These are phyloP conservation scores for Cyanidioschyzon merolae DNA, from an alignment of 23 red algal genomes.

Conservation along the genomic window DNA sequence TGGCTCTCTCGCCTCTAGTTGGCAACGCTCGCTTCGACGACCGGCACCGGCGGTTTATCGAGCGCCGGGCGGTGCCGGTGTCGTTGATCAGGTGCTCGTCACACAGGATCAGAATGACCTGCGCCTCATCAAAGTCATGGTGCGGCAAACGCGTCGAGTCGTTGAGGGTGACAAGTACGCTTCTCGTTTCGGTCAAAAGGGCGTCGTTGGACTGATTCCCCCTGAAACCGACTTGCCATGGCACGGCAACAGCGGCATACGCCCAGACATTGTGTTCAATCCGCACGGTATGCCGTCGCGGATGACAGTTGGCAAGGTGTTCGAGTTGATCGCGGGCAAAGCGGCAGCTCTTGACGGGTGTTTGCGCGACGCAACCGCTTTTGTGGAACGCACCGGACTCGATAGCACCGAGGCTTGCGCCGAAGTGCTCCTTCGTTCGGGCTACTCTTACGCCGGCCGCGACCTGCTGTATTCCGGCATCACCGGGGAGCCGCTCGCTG, in stretches of 20 bases:
- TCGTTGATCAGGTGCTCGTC: constrained; percentile 55
- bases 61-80: constrained; percentile 21
- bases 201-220: constrained; percentile 70
- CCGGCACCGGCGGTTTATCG: constrained; percentile 45
- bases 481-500: constrained; percentile 76
- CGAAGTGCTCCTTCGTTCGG: constrained; percentile 35
- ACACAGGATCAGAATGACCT: constrained; percentile 47
- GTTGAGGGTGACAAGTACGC: constrained; percentile 97
- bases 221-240: constrained; percentile 84
- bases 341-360: constrained; percentile 63
- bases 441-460: constrained; percentile 84
- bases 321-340: constrained; percentile 91
- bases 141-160: constrained; percentile 69
- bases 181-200: constrained; percentile 95
- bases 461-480: constrained; percentile 85
- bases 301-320: constrained; percentile 97
- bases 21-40: not conserved
- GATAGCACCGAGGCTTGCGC: constrained; percentile 52
- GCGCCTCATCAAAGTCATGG: constrained; percentile 71
- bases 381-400: constrained; percentile 27
- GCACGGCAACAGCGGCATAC: constrained; percentile 62
- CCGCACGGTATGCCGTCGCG: constrained; percentile 90
- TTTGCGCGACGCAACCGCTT: constrained; percentile 70
- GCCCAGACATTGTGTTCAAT: constrained; percentile 94
- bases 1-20: not conserved